A percentile compares a stretch with the other conserved stretches of the same genome.
Evolutionary conservation across 768 basidiomycete species (phyloP).

Genomic region (Suillus subluteus): DNA sequence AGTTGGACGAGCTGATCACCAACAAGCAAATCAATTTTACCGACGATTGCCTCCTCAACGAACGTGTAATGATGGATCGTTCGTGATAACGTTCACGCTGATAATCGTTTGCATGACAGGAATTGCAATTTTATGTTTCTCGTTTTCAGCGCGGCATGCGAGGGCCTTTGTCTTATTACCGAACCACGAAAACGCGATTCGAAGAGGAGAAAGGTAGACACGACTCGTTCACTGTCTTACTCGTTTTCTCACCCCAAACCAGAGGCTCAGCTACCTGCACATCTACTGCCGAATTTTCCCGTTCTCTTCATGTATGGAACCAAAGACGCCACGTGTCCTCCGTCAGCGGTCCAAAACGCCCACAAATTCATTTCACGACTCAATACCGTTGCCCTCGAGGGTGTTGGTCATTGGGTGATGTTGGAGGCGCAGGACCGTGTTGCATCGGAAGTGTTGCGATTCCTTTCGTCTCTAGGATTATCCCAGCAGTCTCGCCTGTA

Average conservation of each 20-base stretch:
- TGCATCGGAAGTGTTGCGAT: slow-evolving; percentile 48
- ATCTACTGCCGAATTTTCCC: slow-evolving; percentile 52
- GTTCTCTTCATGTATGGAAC: slow-evolving; percentile 67
- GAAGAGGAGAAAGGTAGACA: slow-evolving; percentile 61
- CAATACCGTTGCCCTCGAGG: slow-evolving; percentile 55
- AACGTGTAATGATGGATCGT: slow-evolving; percentile 18
- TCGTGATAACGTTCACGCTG: neutral
- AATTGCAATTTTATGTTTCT: slow-evolving; percentile 54
- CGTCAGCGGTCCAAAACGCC: slow-evolving; percentile 44
- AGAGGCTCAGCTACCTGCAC: slow-evolving; percentile 49
- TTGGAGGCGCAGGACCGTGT: slow-evolving; percentile 61
- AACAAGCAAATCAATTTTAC: slow-evolving; percentile 4
- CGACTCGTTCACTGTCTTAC: neutral
- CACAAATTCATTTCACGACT: slow-evolving; percentile 54
- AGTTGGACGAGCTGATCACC: slow-evolving; percentile 10
- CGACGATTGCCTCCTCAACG: slow-evolving; percentile 22
- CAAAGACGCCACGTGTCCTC: slow-evolving; percentile 51
- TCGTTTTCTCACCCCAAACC: slow-evolving; percentile 1
- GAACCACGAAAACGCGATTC: slow-evolving; percentile 60
- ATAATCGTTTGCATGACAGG: slow-evolving; percentile 40
- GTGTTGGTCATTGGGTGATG: slow-evolving; percentile 72
- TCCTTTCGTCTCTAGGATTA: slow-evolving; percentile 38
- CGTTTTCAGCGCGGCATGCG: slow-evolving; percentile 56
- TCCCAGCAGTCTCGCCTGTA: neutral
- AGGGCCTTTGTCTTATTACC: slow-evolving; percentile 80